Base-by-base conservation (phyloP, 2,329 filamentous ascomycete species). In the Clonostachys rosea region DNA sequence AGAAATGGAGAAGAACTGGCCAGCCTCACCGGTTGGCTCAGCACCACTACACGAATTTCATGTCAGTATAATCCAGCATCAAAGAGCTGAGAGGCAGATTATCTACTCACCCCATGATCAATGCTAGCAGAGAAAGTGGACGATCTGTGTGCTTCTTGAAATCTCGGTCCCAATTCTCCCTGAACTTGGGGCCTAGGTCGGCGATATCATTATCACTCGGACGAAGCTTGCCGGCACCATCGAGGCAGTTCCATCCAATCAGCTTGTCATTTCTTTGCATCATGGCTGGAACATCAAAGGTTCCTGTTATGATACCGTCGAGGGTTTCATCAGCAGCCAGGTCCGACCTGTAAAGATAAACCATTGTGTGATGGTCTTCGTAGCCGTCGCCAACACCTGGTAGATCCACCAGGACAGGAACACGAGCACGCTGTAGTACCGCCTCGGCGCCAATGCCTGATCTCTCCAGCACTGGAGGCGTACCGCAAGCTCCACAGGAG, bases 221-320 rank as follows among this genome's bases (percentile, higher is more conserved):
- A 2, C 81, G 71, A 24, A 84, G 59, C 55, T 84, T 84, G 44
- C 68, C 69, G 4, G 67, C 66, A n/a, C 76, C 63, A 49, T 84
- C 81, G 50, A 79, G 69, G 1, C 62, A 69, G 48, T 84, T 84
- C 74, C 78, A 83, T 6, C 79, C 78, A 2, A 50, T 42, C 2
- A 84, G 59, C 4, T 76, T 60, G 6, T 46, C 30, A 0, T 78
- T 54, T 1, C 76, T 50, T 2, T 83, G 60, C 3, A 70, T 70
- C 10, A n/a, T 10, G 34, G 34, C 10, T 36, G 10, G 34, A 0
- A 78, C 57, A n/a, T n/a, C n/a, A n/a, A n/a, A n/a, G n/a, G n/a
- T n/a, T n/a, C n/a, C n/a, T n/a, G n/a, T n/a, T n/a, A n/a, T n/a
- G 6, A 83, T 65, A 1, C 65, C 69, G 50, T 84, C 79, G 16